phyloP scores from a whole-genome alignment of 1,284 basidiomycete species.

The Bjerkandera adusta region DNA sequence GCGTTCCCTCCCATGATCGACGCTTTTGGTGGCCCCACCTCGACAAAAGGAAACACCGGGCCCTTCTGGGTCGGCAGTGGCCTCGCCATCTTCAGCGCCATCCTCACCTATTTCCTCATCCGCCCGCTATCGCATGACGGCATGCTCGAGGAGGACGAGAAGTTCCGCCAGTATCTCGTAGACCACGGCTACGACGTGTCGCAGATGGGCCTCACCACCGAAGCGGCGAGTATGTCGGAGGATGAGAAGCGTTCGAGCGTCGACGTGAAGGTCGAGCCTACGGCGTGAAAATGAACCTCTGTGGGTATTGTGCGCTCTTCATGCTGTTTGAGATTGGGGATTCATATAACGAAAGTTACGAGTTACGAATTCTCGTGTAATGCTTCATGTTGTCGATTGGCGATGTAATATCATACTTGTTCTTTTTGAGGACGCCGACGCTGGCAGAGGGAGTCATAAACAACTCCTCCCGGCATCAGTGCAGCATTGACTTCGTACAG shows the following conservation, averaged over 20 bases:
- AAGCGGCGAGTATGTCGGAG: slow-evolving; percentile 4
- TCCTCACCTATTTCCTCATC: slow-evolving; percentile 75
- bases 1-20: slow-evolving; percentile 52
- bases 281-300: too few relatives aligned
- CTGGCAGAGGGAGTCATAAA: too few relatives aligned
- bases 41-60: slow-evolving; percentile 64
- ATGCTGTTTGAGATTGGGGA: too few relatives aligned
- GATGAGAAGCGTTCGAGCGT: slow-evolving; percentile 2
- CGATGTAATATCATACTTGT: too few relatives aligned
- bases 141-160: slow-evolving; percentile 74
- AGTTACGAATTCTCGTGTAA: too few relatives aligned
- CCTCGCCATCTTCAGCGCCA: slow-evolving; percentile 77
- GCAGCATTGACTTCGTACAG: too few relatives aligned
- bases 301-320: too few relatives aligned
- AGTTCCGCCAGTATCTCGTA: slow-evolving; percentile 83
- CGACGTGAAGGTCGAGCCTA: slow-evolving; percentile 6
- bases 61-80: slow-evolving; percentile 82
- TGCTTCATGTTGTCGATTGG: too few relatives aligned
- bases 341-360: too few relatives aligned
- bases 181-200: slow-evolving; percentile 72
- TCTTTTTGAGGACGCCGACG: too few relatives aligned
- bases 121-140: slow-evolving; percentile 74
- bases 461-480: too few relatives aligned
- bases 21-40: slow-evolving; percentile 55
- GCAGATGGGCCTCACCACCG: slow-evolving; percentile 13